These are phyloP conservation scores for Neurospora sp. DNA, from an alignment of 495 filamentous ascomycete species.

Conservation along the genomic window DNA sequence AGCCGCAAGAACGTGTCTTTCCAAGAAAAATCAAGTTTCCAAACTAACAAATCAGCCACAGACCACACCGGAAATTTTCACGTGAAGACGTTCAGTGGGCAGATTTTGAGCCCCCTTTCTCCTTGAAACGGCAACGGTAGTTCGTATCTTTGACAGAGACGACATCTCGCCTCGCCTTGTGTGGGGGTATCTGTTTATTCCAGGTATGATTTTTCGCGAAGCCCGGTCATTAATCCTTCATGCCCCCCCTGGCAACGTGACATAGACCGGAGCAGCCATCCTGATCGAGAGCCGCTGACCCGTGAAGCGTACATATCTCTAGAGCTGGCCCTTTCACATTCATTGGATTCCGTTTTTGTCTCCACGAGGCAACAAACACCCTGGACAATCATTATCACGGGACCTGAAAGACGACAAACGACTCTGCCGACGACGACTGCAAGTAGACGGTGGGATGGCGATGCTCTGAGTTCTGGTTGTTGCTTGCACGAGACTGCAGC, in stretches of 20 bases:
- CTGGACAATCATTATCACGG: neutral
- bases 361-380: neutral
- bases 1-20: neutral
- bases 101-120: neutral
- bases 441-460: slow-evolving; percentile 3
- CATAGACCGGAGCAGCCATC: neutral
- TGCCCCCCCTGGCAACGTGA: neutral
- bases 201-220: neutral
- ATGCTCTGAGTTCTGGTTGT: slow-evolving; percentile 9
- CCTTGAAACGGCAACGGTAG: neutral
- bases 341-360: slow-evolving; percentile 5
- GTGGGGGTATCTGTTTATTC: neutral
- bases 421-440: neutral
- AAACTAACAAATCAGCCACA: neutral
- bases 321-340: neutral
- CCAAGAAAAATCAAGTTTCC: neutral
- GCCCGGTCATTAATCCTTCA: neutral
- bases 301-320: neutral
- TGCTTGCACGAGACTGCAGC: slow-evolving; percentile 6
- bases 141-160: neutral
- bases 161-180: neutral
- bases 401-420: neutral
- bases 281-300: neutral
- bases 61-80: neutral
- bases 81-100: neutral